These are phyloP conservation scores for Camellia lanceoleosa DNA, from an alignment of 148 eudicot genomes.

Conservation along the genomic window DNA sequence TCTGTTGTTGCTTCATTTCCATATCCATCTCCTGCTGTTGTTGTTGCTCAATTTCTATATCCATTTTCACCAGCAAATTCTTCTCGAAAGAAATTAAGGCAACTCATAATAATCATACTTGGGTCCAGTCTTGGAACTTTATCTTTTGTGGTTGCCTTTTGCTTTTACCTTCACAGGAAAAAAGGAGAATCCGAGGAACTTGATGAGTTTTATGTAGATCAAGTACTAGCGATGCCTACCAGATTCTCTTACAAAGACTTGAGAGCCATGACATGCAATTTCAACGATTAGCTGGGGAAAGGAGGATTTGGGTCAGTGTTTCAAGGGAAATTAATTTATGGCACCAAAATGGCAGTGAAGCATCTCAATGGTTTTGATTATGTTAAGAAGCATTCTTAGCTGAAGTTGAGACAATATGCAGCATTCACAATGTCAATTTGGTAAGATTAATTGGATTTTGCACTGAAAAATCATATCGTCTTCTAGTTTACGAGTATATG, in stretches of 20 bases:
- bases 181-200: background rate
- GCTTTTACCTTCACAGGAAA: background rate
- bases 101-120: too few species aligned
- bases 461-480: slow-evolving; percentile 16
- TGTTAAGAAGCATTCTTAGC: slow-evolving; percentile 17
- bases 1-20: too few species aligned
- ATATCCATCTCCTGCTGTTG: too few species aligned
- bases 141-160: background rate
- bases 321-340: slow-evolving; percentile 11
- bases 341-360: slow-evolving; percentile 19
- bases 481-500: slow-evolving; percentile 18
- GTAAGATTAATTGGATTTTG: slow-evolving; percentile 23
- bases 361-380: background rate
- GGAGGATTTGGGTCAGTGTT: slow-evolving; percentile 25
- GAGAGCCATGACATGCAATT: background rate
- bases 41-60: too few species aligned
- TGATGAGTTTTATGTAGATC: slow-evolving; percentile 2
- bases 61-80: too few species aligned
- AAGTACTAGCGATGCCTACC: slow-evolving; percentile 1
- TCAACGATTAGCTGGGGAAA: background rate
- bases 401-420: slow-evolving; percentile 20
- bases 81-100: too few species aligned
- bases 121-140: too few species aligned
- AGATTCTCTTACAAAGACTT: slow-evolving; percentile 12
- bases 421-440: slow-evolving; percentile 21